Conservation (phyloP, 2,329 filamentous ascomycete species). For the Pseudogymnoascus verrucosus region DNA sequence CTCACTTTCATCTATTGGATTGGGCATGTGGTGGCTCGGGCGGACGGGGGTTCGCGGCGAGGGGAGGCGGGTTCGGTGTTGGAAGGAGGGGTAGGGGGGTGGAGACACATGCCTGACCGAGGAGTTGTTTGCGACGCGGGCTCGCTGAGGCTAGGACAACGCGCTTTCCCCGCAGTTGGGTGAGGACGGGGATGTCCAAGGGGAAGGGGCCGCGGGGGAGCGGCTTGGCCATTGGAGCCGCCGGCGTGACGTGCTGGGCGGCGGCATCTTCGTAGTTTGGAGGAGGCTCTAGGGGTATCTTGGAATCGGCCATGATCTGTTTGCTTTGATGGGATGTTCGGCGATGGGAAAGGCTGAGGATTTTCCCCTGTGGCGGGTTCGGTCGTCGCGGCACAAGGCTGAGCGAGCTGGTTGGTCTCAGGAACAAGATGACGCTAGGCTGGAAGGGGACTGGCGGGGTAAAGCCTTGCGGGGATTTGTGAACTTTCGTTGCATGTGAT, state of each 20-base stretch:
- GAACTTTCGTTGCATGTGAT: constrained; percentile 6
- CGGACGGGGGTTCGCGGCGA: not conserved
- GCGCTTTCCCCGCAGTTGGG: constrained; percentile 66
- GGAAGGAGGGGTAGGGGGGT: constrained; percentile 6
- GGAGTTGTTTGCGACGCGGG: constrained; percentile 72
- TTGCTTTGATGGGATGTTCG: not conserved
- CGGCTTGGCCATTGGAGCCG: constrained; percentile 12
- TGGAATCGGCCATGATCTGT: not conserved
- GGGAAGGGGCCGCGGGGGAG: constrained; percentile 47
- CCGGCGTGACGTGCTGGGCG: constrained; percentile 4
- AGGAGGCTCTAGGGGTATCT: constrained; percentile 18
- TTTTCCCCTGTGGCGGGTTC: not conserved
- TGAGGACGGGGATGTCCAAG: constrained; percentile 72
- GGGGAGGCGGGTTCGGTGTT: not conserved
- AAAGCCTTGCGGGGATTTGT: constrained; percentile 1
- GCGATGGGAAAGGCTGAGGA: not conserved
- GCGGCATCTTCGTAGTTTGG: constrained; percentile 15
- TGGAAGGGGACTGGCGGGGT: not conserved
- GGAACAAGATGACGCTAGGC: not conserved
- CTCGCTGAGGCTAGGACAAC: constrained; percentile 88
- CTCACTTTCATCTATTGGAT: not conserved
- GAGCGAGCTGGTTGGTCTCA: not conserved
- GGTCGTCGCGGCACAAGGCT: not conserved
- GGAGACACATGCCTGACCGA: constrained; percentile 51
- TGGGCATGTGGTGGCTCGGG: not conserved